These are phyloP conservation scores for Purshia tridentata DNA, from an alignment of 306 rosid genomes.

Conservation along the genomic window DNA sequence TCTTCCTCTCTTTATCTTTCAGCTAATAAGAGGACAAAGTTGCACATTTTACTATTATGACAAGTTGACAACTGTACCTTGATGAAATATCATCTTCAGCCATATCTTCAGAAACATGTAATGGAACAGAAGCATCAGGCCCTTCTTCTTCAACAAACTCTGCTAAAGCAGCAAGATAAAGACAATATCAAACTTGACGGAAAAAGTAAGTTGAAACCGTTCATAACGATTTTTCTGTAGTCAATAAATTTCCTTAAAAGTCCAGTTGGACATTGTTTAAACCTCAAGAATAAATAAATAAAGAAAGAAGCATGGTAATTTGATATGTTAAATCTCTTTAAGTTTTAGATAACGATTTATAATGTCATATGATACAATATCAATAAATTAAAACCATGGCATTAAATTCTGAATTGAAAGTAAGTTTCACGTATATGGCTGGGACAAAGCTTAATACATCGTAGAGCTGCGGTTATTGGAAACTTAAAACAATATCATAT, in stretches of 20 bases:
- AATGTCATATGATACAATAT: background rate
- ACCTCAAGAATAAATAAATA: background rate
- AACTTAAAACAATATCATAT: conserved; percentile 6
- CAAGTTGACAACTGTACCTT: conserved; percentile 45
- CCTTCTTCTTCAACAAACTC: conserved; percentile 74
- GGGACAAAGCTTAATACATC: background rate
- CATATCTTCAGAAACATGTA: conserved; percentile 74
- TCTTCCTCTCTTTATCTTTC: background rate
- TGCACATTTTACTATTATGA: background rate
- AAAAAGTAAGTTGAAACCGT: background rate
- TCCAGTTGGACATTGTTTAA: background rate
- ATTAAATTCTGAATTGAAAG: background rate
- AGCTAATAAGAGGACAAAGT: background rate
- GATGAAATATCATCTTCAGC: conserved; percentile 80
- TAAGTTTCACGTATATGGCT: background rate
- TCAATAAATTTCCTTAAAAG: background rate
- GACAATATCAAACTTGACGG: conserved; percentile 12
- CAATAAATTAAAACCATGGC: background rate
- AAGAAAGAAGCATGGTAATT: background rate
- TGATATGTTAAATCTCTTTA: background rate
- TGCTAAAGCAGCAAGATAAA: conserved; percentile 38
- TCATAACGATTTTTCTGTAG: background rate
- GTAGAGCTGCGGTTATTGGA: background rate
- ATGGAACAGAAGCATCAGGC: conserved; percentile 67
- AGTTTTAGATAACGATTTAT: background rate